Base-by-base conservation (phyloP, 2,329 filamentous ascomycete species). In the Ceratocystis eucalypticola region DNA sequence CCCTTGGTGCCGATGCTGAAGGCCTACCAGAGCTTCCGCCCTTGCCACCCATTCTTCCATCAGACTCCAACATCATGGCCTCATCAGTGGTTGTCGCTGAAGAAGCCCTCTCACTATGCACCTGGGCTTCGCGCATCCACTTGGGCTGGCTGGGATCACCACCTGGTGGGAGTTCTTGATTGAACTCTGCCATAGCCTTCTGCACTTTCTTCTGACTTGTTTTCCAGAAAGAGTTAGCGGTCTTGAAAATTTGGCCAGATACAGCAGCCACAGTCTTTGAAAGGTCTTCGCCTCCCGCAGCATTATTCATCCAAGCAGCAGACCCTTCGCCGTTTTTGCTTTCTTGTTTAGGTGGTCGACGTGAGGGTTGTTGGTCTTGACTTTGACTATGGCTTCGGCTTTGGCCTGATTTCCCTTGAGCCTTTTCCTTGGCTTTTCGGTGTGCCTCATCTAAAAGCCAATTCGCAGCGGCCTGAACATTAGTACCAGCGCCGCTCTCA, bases 201-300 rank as follows among this genome's bases (percentile, higher is more conserved):
- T 96, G 91, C 67, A 97, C 84, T 74, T 90, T 92, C 76, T 96
- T 99, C 73, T 92, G 90, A 0, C 93, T 87, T 2, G 88, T 89
- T 74, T 96, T 99, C 94, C 94, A 99, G 0, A 97, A 77, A 0
- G 90, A 93, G 70, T 95, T 96, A 1, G 94, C 94, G 2, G 92
- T 94, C 74, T 99, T 99, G 75, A 97, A 86, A 12, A 99, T 76
- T 69, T 83, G 95, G 57, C 79, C 90, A 0, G 94, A 89, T 72
- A 97, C 81, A 44, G 92, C 88, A 5, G 90, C 85, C 1, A 93
- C 93, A 55, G 88, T 82, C 72, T 93, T 91, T 17, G 89, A 80
- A 66, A 96, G 80, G 71, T 96, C 93, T 79, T 80, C 76, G 20
- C 79, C 76, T 30, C 73, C 73, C 1, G 53, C 28, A 28, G 82